Conservation (phyloP, 768 basidiomycete species). For the Xerocomellus intermedius region DNA sequence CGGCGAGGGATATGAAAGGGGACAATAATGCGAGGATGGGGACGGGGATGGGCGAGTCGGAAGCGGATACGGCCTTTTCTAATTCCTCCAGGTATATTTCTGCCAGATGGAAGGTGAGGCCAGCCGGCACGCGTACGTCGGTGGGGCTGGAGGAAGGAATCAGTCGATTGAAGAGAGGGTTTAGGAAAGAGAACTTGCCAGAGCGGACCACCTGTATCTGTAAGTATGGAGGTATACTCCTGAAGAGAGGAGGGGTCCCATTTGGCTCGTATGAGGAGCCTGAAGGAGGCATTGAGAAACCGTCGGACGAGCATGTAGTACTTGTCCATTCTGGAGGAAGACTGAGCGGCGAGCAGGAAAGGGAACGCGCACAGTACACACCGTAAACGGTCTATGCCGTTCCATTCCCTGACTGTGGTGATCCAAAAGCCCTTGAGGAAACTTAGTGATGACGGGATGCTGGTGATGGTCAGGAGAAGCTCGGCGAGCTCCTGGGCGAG, state of each 20-base stretch:
- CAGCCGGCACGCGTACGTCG: slow-evolving; percentile 70
- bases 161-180: background rate
- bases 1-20: slow-evolving; percentile 74
- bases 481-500: slow-evolving; percentile 85
- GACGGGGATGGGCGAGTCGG: slow-evolving; percentile 34
- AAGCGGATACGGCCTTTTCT: slow-evolving; percentile 53
- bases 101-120: slow-evolving; percentile 80
- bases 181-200: slow-evolving; percentile 49
- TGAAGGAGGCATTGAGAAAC: slow-evolving; percentile 84
- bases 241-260: slow-evolving; percentile 62
- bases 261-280: slow-evolving; percentile 63
- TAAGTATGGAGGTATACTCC: slow-evolving; percentile 70
- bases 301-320: slow-evolving; percentile 93
- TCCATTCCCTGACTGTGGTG: slow-evolving; percentile 89
- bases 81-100: slow-evolving; percentile 93
- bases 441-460: slow-evolving; percentile 55
- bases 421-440: slow-evolving; percentile 93
- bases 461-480: slow-evolving; percentile 67
- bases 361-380: slow-evolving; percentile 34
- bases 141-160: slow-evolving; percentile 46
- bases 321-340: slow-evolving; percentile 79
- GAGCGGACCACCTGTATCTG: slow-evolving; percentile 70
- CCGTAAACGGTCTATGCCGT: slow-evolving; percentile 87
- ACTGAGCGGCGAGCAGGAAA: background rate
- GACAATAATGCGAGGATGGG: slow-evolving; percentile 55